Base-by-base conservation (phyloP, 352 stramenopile genomes). In the Phytopythium vexans region DNA sequence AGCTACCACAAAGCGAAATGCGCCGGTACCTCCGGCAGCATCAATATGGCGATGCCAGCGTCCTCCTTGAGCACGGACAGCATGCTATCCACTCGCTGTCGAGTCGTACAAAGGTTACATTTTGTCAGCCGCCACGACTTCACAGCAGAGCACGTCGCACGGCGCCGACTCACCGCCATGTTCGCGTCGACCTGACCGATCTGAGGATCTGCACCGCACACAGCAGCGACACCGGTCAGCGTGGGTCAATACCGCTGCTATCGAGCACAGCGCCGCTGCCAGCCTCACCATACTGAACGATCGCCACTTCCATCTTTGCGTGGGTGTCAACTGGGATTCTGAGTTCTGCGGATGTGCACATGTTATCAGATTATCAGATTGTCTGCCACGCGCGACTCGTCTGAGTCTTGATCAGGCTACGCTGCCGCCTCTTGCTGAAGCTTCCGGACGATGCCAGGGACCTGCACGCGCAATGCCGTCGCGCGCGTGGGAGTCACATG, bases 221-320 rank as follows among this genome's bases (percentile, higher is more conserved):
- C 5, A 14, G 10, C 15, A 49, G 46, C 14, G 46, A 6, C 8
- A 41, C 8, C 16, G 21, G 6, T 16, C 11, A 58, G 21, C 21
- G 21, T 27, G 21, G 21, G 2, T 27, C 21, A 27, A 27, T 27
- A 27, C 21, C 21, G 21, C 21, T 27, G 21, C 21, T 27, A 27
- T 27, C 3, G 41, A 34, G 54, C 3, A 21, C 32, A 53, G 16
- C 2, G 3, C 41, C 34, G 56, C 6, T 36, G 8, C 8, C 10
- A 57, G 41, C 31, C 76, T 56, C 55, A 91, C 81, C 81, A 73
- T 87, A 91, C 63, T 93, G 80, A 31, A 93, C 77, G 60, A 93
- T 89, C 48, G 65, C 81, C 36, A 89, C 64, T 60, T 81, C 77
- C 72, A 93, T 86, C 21, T 27, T 27, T 27, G 21, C 21, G 21